Evolutionary conservation across 257 asterid species (phyloP).

Genomic region (Solanum phureja): DNA sequence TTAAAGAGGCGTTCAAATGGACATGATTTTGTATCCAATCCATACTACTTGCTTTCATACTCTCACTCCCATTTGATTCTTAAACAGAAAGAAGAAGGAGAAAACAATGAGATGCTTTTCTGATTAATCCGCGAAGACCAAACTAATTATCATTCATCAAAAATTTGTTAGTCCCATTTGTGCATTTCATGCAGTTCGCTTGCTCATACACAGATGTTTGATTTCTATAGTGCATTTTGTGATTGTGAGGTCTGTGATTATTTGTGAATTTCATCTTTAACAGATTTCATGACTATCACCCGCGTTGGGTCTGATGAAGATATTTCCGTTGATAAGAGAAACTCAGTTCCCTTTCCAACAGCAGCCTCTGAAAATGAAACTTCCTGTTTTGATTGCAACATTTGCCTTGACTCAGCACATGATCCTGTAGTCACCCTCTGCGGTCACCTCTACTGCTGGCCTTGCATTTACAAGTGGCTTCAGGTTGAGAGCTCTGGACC

Average conservation of each 20-base stretch:
- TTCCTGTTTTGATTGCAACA: slow-evolving; percentile 76
- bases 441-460: slow-evolving; percentile 94
- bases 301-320: slow-evolving; percentile 29
- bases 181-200: neutral
- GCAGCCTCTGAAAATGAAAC: slow-evolving; percentile 29
- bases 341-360: slow-evolving; percentile 18
- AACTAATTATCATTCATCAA: neutral
- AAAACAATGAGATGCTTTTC: neutral
- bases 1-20: neutral
- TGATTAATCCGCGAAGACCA: neutral
- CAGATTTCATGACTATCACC: slow-evolving; percentile 48
- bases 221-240: neutral
- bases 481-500: slow-evolving; percentile 44
- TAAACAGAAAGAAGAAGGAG: neutral
- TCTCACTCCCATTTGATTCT: neutral
- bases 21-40: neutral
- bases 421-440: slow-evolving; percentile 87
- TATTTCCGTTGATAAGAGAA: slow-evolving; percentile 23
- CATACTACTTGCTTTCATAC: neutral
- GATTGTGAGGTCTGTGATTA: neutral
- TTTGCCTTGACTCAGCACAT: slow-evolving; percentile 65
- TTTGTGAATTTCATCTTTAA: neutral
- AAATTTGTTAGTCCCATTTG: neutral
- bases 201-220: neutral
- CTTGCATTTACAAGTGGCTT: slow-evolving; percentile 89